A percentile compares a stretch with the other conserved stretches of the same genome.
phyloP scores from a whole-genome alignment of 129 eudicot species.

The Flaveria linearis region DNA sequence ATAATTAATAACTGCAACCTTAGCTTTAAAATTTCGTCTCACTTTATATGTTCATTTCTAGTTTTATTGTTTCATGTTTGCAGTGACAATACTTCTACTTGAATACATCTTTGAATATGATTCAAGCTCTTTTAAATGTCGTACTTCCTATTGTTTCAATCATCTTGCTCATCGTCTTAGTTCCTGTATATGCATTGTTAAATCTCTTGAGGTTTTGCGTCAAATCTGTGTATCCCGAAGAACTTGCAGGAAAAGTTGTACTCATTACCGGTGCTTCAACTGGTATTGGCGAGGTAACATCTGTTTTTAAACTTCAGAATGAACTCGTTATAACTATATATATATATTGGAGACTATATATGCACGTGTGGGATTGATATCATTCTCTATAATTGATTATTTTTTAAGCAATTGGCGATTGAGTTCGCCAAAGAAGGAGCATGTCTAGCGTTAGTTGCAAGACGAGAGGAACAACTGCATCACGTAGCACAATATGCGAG shows the following conservation, averaged over 20 bases:
- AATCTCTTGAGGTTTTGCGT: conserved; percentile 11
- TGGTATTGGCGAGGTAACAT: conserved; percentile 47
- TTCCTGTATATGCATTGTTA: conserved; percentile 22
- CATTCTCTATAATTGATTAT: background rate
- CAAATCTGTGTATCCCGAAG: conserved; percentile 11
- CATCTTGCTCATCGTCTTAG: conserved; percentile 1
- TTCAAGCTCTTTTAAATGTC: conserved; percentile 15
- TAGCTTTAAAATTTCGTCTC: background rate
- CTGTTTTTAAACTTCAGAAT: background rate
- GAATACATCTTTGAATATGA: conserved; percentile 14
- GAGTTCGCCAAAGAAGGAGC: conserved; percentile 57
- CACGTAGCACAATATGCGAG: conserved; percentile 47
- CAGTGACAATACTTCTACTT: background rate
- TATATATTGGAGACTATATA: too few relatives aligned
- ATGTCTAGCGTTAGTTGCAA: conserved; percentile 55
- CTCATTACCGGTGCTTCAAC: conserved; percentile 49
- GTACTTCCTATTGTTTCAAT: conserved; percentile 5
- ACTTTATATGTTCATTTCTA: conserved; percentile 7
- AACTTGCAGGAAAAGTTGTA: conserved; percentile 37
- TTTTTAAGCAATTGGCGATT: conserved; percentile 31
- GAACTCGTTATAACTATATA: too few relatives aligned
- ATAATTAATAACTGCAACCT: background rate
- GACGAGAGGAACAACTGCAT: conserved; percentile 39
- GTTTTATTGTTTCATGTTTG: background rate
- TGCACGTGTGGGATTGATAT: too few relatives aligned